These are phyloP conservation scores for Caryopteris hybrid DNA, from an alignment of 305 asterid species.

Conservation along the genomic window DNA sequence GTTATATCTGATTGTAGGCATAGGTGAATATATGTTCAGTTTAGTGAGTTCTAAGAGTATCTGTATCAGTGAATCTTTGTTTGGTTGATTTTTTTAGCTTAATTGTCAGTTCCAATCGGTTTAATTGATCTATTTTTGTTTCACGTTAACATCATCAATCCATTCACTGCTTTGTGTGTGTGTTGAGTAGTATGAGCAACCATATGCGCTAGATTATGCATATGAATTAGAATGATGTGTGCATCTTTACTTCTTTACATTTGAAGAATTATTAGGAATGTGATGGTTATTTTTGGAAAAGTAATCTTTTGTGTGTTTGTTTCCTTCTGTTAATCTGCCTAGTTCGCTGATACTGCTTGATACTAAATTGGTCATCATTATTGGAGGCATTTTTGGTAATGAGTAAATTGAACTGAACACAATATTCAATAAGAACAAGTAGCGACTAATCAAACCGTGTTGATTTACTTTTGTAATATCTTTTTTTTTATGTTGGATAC, in stretches of 20 bases:
- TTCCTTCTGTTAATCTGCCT: not conserved
- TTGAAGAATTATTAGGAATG: not conserved
- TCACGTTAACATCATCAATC: too few species aligned
- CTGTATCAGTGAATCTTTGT: not conserved
- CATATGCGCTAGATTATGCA: not conserved
- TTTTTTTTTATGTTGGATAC: not conserved
- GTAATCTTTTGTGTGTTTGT: not conserved
- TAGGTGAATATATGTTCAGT: conserved; percentile 6
- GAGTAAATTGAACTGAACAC: not conserved
- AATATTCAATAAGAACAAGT: too few species aligned
- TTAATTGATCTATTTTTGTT: too few species aligned
- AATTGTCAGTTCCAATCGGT: too few species aligned
- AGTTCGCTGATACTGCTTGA: not conserved
- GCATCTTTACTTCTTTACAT: not conserved
- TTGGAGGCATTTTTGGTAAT: not conserved
- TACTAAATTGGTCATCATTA: not conserved
- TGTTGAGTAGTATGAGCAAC: too few species aligned
- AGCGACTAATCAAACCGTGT: not conserved
- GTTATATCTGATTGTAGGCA: not conserved
- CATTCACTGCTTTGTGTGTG: too few species aligned
- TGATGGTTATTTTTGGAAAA: not conserved
- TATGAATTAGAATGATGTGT: not conserved
- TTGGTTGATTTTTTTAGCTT: too few species aligned
- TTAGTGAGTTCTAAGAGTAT: conserved; percentile 1
- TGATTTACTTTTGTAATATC: not conserved